A percentile compares a stretch with the other conserved stretches of the same genome.
Evolutionary conservation across 1,284 basidiomycete genomes (phyloP).

Genomic region (Austroboletus rostrupii): DNA sequence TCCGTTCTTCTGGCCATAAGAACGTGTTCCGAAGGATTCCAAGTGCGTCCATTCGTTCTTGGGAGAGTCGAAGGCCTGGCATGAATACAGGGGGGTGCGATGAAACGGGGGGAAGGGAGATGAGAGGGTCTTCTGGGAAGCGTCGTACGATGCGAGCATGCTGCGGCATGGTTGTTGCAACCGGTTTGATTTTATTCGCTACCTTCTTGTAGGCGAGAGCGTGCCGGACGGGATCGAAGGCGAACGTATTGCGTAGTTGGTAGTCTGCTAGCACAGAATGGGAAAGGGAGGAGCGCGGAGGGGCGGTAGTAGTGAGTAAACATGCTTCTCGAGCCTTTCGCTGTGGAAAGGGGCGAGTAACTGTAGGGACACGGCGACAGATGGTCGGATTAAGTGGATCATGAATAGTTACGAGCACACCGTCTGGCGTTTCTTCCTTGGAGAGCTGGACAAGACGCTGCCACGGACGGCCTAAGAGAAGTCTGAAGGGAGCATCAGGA

Average conservation of each 20-base stretch:
- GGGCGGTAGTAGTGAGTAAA: too few species aligned
- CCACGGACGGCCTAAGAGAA: conserved; percentile 20
- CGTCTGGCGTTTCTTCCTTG: background rate
- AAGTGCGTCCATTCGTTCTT: background rate
- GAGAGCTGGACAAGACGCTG: conserved; percentile 7
- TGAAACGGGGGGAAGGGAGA: background rate
- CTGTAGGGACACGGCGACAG: too few species aligned
- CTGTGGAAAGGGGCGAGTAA: too few species aligned
- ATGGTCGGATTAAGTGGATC: too few species aligned
- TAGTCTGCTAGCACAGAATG: too few species aligned
- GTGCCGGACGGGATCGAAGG: background rate
- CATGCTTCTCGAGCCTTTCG: too few species aligned
- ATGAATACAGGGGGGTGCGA: background rate
- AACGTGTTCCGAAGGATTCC: conserved; percentile 12
- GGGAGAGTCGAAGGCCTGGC: background rate
- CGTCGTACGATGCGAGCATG: conserved; percentile 8
- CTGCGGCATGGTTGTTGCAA: conserved; percentile 18
- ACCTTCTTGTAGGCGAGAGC: background rate
- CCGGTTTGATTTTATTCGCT: conserved; percentile 1
- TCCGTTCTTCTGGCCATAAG: conserved; percentile 23
- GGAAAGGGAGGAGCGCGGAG: too few species aligned
- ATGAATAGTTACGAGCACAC: conserved; percentile 4
- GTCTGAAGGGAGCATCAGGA: conserved; percentile 14
- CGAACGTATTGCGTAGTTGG: too few species aligned
- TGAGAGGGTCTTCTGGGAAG: conserved; percentile 8